Base-by-base conservation (phyloP, 768 basidiomycete genomes). In the Rhizopogon vulgaris region DNA sequence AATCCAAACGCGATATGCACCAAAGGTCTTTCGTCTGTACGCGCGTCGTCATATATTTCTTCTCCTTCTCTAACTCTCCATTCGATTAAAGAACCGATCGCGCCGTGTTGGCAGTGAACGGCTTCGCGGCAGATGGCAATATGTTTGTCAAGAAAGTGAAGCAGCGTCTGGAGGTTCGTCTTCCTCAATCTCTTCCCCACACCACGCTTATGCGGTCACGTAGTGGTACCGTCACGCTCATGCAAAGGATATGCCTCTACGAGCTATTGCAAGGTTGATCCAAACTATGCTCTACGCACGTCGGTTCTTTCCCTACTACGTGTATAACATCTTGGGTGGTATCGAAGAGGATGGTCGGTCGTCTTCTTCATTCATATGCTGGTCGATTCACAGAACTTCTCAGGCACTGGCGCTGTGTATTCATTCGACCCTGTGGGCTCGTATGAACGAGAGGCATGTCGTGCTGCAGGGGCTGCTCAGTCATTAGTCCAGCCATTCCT, bases 351-450 rank as follows among this genome's bases (percentile, higher is more conserved):
- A 96, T 66, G 94, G 94, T 94, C 63, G 59, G 87, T 78, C 49
- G 17, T 38, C 7, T 28, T 28, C 14, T 7, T 30, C 4, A 39
- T 28, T 3, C 37, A 5, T 36, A 17, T 30, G 7, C 18, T 38
- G n/a, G 38, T 40, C 46, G 37, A 48, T 37, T 57, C 64, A 41
- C 32, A 38, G 30, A 43, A 11, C 25, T 41, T 25, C 36, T 3
- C 65, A 95, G 93, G 94, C 10, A 83, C 90, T 36, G 96, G 96
- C 48, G 92, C 95, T 9, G 94, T 99, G 28, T 99, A 99, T 77
- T 97, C 95, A n/a, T 99, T 96, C 69, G 96, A 99, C 71, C 96
- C 96, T 37, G 93, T 98, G 30, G 96, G 96, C 25, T 94, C 90
- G 43, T 99, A 99, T 69, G 94, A 98, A 71, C 88, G 96, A 54